These are phyloP conservation scores for Boletellus emodensis DNA, from an alignment of 768 basidiomycete genomes.

Conservation along the genomic window DNA sequence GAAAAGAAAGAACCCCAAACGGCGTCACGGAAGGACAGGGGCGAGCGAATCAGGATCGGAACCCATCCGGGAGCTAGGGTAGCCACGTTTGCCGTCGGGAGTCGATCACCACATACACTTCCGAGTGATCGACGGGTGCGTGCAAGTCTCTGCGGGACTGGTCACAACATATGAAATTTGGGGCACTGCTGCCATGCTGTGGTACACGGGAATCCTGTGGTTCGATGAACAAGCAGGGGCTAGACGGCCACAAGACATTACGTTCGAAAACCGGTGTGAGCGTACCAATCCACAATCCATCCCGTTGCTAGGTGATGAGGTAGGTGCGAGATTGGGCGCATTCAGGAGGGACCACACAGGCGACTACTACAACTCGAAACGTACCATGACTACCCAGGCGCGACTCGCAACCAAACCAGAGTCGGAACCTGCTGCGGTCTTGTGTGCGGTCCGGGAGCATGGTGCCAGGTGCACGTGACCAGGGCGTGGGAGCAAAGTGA, in stretches of 20 bases:
- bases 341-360: neutral
- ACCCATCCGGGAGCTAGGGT: slow-evolving; percentile 17
- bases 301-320: slow-evolving; percentile 10
- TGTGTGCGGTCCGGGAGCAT: no score
- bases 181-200: slow-evolving; percentile 28
- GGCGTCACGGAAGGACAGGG: neutral
- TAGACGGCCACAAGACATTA: slow-evolving; percentile 17
- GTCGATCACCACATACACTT: slow-evolving; percentile 36
- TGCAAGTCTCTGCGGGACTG: slow-evolving; percentile 41
- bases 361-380: no score
- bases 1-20: neutral
- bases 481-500: no score
- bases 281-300: slow-evolving; percentile 2
- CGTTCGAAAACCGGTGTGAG: slow-evolving; percentile 12
- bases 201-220: no score
- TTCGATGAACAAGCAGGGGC: no score
- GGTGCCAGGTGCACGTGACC: no score
- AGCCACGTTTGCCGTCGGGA: slow-evolving; percentile 30
- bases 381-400: no score
- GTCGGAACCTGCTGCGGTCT: no score
- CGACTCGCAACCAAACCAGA: no score
- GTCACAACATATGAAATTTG: slow-evolving; percentile 50
- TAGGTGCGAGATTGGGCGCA: neutral
- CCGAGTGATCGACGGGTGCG: slow-evolving; percentile 49
- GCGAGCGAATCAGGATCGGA: neutral